Evolutionary conservation across 441 rosid species (phyloP), one percentile per base, ranked within the genome.

Genomic region (Populus trichocarpa): DNA sequence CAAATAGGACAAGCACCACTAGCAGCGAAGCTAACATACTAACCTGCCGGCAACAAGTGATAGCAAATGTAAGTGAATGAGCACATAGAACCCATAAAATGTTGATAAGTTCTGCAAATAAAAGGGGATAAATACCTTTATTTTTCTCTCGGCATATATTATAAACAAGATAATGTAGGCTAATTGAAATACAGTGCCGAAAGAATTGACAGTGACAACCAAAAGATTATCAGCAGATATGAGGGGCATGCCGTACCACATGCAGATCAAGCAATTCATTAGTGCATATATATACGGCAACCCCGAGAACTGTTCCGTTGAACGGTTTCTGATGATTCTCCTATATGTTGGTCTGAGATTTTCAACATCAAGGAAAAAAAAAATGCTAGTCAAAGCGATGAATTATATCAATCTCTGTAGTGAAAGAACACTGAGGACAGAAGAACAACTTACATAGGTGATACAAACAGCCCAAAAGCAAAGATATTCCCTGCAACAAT

Each of bases 251-350:
- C 95, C 95, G 79, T 89, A 91, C 95, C 93, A 91, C 7, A 83
- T 81, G 67, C 89, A 87, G 64, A 91, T 85, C 86, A 88, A 86
- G 79, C 95, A 89, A 83, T 88, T 91, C 83, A 91, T 78, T 26
- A 91, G 86, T 22, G 86, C 77, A 74, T 85, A 91, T 65, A 91
- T 20, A 71, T 89, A 91, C 32, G 95, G 95, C 87, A 88, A 81
- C 61, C 95, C 95, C 2, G 92, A 91, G 83, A 91, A 91, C 28
- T 91, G 89, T 73, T 89, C 93, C 12, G 95, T 91, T 11, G 93
- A 88, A 30, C 74, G 81, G 78, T 87, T 89, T 83, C 89, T 86
- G 79, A 85, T 81, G 33, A 91, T 89, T 84, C 95, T 87, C 78
- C 83, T 84, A 77, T 89, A 89, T 67, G 92, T 91, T n/a, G 93